phyloP scores from a whole-genome alignment of 306 rosid genomes.

The Cicer pinnatifidum region DNA sequence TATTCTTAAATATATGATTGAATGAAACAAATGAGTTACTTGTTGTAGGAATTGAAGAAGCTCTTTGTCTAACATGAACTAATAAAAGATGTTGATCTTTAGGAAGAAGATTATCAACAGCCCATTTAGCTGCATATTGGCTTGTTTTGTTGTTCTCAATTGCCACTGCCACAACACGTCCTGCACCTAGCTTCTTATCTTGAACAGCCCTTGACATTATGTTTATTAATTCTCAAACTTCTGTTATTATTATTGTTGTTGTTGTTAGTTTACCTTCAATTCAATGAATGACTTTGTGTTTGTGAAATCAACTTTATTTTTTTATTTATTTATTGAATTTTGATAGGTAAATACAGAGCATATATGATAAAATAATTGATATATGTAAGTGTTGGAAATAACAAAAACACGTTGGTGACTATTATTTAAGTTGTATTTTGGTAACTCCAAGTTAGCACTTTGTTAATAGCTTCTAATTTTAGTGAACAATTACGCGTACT shows the following conservation, averaged over 20 bases:
- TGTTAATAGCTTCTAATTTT: conserved; percentile 32
- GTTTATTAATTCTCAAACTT: not conserved
- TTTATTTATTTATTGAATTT: not conserved
- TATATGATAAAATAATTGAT: not conserved
- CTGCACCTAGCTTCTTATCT: conserved; percentile 57
- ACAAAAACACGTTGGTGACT: not conserved
- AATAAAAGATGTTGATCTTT: conserved; percentile 68
- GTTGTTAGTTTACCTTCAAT: not conserved
- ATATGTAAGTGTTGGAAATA: not conserved
- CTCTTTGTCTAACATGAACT: conserved; percentile 62
- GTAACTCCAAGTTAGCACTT: conserved; percentile 23
- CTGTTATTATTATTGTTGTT: not conserved
- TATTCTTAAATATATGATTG: not conserved
- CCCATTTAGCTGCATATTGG: conserved; percentile 84
- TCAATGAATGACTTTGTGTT: not conserved
- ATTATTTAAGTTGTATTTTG: conserved; percentile 41
- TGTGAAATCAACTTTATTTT: not conserved
- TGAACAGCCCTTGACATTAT: conserved; percentile 51
- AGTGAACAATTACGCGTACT: not conserved
- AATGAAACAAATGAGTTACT: conserved; percentile 38
- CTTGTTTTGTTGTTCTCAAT: conserved; percentile 74
- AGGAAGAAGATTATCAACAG: conserved; percentile 73
- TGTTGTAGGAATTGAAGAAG: conserved; percentile 53
- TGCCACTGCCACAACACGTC: conserved; percentile 77
- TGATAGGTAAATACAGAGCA: not conserved